Evolutionary conservation across 768 basidiomycete species (phyloP).

Genomic region (Dioszegia aurantiaca): DNA sequence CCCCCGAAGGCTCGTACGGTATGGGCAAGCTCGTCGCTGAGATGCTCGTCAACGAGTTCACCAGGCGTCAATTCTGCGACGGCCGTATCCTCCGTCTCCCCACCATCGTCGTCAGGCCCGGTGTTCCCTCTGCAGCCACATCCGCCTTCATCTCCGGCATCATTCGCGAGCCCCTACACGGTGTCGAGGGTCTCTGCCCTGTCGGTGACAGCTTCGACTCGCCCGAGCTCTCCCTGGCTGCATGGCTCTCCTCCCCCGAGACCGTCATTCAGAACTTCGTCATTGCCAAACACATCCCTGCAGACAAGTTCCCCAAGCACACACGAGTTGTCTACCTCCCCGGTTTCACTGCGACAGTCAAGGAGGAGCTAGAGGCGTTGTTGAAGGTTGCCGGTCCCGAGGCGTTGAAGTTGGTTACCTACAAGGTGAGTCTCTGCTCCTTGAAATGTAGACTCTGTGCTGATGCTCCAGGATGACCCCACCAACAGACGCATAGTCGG

Average conservation of each 20-base stretch:
- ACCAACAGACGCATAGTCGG: slow-evolving; percentile 49
- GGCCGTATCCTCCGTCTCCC: slow-evolving; percentile 64
- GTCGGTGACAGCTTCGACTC: slow-evolving; percentile 52
- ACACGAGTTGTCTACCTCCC: slow-evolving; percentile 48
- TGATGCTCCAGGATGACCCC: slow-evolving; percentile 40
- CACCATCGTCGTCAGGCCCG: slow-evolving; percentile 62
- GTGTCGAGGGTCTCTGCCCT: slow-evolving; percentile 58
- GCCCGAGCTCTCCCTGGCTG: slow-evolving; percentile 42
- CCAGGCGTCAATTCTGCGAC: slow-evolving; percentile 61
- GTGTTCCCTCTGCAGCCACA: slow-evolving; percentile 60
- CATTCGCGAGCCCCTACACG: slow-evolving; percentile 62
- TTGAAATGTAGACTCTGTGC: not conserved
- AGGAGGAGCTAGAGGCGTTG: slow-evolving; percentile 49
- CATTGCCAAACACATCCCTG: slow-evolving; percentile 49
- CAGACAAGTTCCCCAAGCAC: slow-evolving; percentile 44
- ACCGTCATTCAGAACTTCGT: slow-evolving; percentile 51
- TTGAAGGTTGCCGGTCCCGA: slow-evolving; percentile 45
- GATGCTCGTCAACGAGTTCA: slow-evolving; percentile 62
- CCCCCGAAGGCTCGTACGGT: slow-evolving; percentile 62
- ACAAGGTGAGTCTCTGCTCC: slow-evolving; percentile 22
- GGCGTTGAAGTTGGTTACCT: slow-evolving; percentile 47
- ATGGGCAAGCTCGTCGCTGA: slow-evolving; percentile 61
- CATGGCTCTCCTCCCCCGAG: slow-evolving; percentile 49
- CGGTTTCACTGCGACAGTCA: slow-evolving; percentile 49
- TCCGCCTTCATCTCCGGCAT: slow-evolving; percentile 63